phyloP scores from a whole-genome alignment of 108 stramenopile genomes.

The Stephanodiscus minutulus region DNA sequence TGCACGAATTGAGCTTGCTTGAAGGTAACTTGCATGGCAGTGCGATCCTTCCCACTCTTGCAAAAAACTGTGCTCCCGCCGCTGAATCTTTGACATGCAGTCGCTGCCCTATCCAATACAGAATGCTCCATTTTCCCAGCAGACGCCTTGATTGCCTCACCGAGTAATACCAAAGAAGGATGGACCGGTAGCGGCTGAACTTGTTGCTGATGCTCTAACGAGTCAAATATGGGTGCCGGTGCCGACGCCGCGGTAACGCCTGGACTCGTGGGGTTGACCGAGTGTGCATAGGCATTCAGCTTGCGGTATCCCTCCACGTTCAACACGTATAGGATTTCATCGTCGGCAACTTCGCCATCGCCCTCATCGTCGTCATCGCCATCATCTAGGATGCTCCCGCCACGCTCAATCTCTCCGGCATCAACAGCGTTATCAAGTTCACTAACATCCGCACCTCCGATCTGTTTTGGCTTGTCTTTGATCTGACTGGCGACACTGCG shows the following conservation, averaged over 20 bases:
- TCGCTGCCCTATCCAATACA: conserved; percentile 83
- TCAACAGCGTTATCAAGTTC: conserved; percentile 14
- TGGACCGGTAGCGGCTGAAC: conserved; percentile 56
- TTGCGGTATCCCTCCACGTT: conserved; percentile 87
- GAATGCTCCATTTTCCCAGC: conserved; percentile 86
- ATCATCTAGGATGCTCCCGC: conserved; percentile 56
- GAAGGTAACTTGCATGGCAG: conserved; percentile 93
- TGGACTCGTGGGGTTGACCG: conserved; percentile 48
- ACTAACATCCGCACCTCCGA: conserved; percentile 3
- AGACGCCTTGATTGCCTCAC: conserved; percentile 70
- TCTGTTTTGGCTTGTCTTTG: conserved; percentile 47
- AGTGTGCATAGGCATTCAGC: conserved; percentile 84
- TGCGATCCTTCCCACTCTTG: conserved; percentile 94
- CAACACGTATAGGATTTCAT: conserved; percentile 77
- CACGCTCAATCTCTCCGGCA: conserved; percentile 23
- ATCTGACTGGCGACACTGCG: conserved; percentile 55
- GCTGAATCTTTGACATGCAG: conserved; percentile 68
- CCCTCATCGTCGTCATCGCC: conserved; percentile 77
- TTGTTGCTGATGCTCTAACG: conserved; percentile 29
- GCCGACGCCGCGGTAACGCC: conserved; percentile 25
- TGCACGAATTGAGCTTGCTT: conserved; percentile 82
- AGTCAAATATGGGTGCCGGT: conserved; percentile 24
- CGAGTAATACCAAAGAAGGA: conserved; percentile 59
- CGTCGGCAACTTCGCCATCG: conserved; percentile 67
- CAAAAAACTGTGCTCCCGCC: conserved; percentile 87